A percentile compares a stretch with the other conserved stretches of the same genome.
phyloP scores from a whole-genome alignment of 2,329 filamentous ascomycete genomes.

The Cladobotryum mycophilum region DNA sequence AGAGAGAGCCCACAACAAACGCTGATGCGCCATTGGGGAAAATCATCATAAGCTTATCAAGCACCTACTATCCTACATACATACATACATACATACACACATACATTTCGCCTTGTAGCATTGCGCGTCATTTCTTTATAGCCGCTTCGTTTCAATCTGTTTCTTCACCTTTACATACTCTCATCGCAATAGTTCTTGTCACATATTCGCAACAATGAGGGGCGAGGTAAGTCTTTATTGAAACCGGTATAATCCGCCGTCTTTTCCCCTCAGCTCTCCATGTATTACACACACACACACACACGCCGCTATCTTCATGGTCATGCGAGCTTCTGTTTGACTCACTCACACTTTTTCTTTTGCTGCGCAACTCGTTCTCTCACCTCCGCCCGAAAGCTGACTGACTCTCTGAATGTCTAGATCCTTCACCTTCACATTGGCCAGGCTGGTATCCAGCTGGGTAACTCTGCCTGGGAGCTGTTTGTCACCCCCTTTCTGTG shows the following conservation, averaged over 20 bases:
- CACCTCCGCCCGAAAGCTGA: neutral
- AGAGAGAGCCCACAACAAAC: too few relatives aligned
- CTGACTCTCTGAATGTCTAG: slow-evolving; percentile 27
- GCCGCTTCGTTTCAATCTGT: neutral
- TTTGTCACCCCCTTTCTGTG: slow-evolving; percentile 39
- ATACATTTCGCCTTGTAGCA: neutral
- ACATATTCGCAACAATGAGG: slow-evolving; percentile 41
- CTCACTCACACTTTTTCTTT: neutral
- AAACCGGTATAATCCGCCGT: neutral
- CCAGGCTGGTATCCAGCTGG: slow-evolving; percentile 68
- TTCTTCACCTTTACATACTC: neutral
- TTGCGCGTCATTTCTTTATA: neutral
- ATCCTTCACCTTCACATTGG: slow-evolving; percentile 59
- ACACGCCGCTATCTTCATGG: too few relatives aligned
- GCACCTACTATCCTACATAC: neutral
- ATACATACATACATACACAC: neutral
- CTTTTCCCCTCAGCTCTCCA: neutral
- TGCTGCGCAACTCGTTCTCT: neutral
- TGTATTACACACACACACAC: too few relatives aligned
- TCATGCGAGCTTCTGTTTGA: neutral
- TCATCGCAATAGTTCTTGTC: slow-evolving; percentile 7
- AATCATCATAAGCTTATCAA: too few relatives aligned
- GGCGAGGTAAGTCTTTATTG: slow-evolving; percentile 43
- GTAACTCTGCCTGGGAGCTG: slow-evolving; percentile 72
- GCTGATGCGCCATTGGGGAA: too few relatives aligned